Percentiles rank a stretch among this genome's conserved stretches.
Conservation (phyloP, 495 filamentous ascomycete species). For the Lepraria neglecta region DNA sequence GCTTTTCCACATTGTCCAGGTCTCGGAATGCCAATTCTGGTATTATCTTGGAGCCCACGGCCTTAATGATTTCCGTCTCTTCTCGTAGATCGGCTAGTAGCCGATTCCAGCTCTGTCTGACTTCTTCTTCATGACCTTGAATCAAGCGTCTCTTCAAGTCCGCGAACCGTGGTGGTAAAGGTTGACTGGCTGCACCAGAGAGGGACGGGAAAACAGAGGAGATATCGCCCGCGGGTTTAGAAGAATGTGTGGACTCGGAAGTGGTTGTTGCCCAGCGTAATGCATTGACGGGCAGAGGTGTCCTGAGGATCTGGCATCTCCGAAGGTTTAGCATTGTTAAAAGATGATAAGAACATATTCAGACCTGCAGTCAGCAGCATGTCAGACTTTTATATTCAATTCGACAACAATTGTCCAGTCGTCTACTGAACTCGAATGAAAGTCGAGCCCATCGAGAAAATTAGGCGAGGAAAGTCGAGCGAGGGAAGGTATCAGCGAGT, state of each 20-base stretch:
- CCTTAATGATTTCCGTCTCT: constrained; percentile 41
- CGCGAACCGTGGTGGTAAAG: constrained; percentile 65
- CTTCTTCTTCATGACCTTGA: constrained; percentile 51
- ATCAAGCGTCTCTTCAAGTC: constrained; percentile 66
- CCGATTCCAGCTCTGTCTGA: constrained; percentile 63
- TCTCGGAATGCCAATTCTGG: constrained; percentile 46
- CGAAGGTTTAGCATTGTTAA: background rate
- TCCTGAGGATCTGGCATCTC: background rate
- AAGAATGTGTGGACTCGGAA: constrained; percentile 3
- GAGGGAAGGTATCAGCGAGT: no score
- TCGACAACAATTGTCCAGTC: background rate
- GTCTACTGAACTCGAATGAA: no score
- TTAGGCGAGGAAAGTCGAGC: no score
- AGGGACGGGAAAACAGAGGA: constrained; percentile 78
- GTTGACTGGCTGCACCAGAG: constrained; percentile 55
- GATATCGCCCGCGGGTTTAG: constrained; percentile 62
- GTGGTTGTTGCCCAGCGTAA: background rate
- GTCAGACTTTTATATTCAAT: background rate
- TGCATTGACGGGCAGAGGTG: background rate
- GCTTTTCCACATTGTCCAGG: constrained; percentile 38
- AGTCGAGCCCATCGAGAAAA: no score
- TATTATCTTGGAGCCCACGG: constrained; percentile 34
- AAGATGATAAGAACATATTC: background rate
- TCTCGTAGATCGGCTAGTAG: constrained; percentile 53
- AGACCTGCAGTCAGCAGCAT: background rate